A percentile compares a stretch with the other conserved stretches of the same genome.
phyloP scores from a whole-genome alignment of 495 filamentous ascomycete genomes.

The Annulohypoxylon stygium region DNA sequence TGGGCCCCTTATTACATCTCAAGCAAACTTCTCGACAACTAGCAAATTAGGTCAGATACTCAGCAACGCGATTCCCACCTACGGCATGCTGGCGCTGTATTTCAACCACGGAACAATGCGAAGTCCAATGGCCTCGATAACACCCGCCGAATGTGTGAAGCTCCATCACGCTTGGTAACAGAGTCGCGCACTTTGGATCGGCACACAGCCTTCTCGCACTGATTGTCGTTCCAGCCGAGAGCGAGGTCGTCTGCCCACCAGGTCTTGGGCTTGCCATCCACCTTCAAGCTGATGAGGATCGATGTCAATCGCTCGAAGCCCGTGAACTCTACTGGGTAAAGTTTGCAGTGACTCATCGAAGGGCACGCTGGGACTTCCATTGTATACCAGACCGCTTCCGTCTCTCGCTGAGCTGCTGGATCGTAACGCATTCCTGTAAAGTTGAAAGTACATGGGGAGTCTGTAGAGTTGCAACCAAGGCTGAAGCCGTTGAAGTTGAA shows the following conservation, averaged over 20 bases:
- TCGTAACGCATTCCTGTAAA: conserved; percentile 55
- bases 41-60: conserved; percentile 48
- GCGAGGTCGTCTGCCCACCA: conserved; percentile 63
- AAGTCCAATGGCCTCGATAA: conserved; percentile 36
- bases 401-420: conserved; percentile 23
- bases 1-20: conserved; percentile 41
- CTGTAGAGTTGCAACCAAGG: conserved; percentile 58
- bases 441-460: conserved; percentile 54
- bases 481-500: conserved; percentile 58
- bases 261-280: conserved; percentile 42
- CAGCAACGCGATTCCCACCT: conserved; percentile 20
- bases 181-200: conserved; percentile 54
- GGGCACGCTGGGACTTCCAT: conserved; percentile 55
- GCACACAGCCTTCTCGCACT: conserved; percentile 55
- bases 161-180: conserved; percentile 41
- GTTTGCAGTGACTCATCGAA: conserved; percentile 48
- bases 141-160: conserved; percentile 25
- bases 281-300: conserved; percentile 52
- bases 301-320: conserved; percentile 57
- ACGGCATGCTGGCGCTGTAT: conserved; percentile 17
- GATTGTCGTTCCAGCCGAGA: conserved; percentile 59
- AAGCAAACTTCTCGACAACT: conserved; percentile 43
- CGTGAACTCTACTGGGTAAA: conserved; percentile 51
- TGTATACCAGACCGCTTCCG: conserved; percentile 38
- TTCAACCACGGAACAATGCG: conserved; percentile 44